Base-by-base conservation (phyloP, 805 yeast species). In the Yamadazyma akitaensis region DNA sequence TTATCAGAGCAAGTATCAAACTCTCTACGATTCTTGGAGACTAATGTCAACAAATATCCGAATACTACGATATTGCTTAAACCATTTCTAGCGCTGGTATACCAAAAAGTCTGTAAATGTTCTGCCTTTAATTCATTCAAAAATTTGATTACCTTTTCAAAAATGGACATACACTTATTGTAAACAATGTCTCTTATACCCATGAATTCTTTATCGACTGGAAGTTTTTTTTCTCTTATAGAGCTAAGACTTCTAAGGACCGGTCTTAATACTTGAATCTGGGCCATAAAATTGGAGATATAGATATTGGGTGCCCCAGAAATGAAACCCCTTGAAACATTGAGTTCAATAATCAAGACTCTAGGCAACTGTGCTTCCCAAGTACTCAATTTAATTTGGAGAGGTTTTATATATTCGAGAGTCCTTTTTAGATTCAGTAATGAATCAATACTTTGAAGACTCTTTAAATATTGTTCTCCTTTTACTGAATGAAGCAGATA, bases 201-300 rank as follows among this genome's bases (percentile, higher is more conserved):
- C 96, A 97, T 0, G 96, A 50, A 46, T 96, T 30, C 84, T 72
- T 36, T 96, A 75, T 60, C 96, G 86, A 2, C 90, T 88, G 42
- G 54, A 54, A 6, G 61, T 56, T 47, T 65, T 53, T 49, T 64
- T 68, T 10, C 54, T 54, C 12, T 71, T 65, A 9, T 67, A 63
- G 12, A 60, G 53, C 32, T 56, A 51, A 31, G 72, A 16, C 26
- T 71, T 14, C 59, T 54, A n/a, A 53, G 46, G 7, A 59, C 57
- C 52, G 67, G 75, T 50, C 65, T 68, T 42, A 62, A 60, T 40
- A 85, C 64, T 6, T 92, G 84, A 33, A 90, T 80, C 60, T 90
- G 97, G 0, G 94, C 84, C 0, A 94, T 90, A 65, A 89, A 87
- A 62, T 90, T 90, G 1, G 94, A 85, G 38, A 90, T 89, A 92